Conservation (phyloP, 495 filamentous ascomycete species). For the Pyrenula massariospora region DNA sequence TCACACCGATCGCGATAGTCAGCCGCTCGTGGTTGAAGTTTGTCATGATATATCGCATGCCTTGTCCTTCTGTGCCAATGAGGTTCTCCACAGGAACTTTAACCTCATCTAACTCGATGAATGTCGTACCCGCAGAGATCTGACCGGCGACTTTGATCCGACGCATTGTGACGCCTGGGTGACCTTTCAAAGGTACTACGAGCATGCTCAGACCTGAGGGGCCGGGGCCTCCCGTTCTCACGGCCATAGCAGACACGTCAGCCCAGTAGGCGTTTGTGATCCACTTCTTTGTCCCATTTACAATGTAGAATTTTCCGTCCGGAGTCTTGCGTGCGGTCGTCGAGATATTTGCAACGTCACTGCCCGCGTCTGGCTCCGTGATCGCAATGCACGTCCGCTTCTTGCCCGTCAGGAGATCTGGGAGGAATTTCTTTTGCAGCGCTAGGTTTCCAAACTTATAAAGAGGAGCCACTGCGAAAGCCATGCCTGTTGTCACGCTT, state of each 20-base stretch:
- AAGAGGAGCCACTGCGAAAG: conserved; percentile 60
- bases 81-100: conserved; percentile 57
- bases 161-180: conserved; percentile 54
- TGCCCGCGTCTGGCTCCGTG: conserved; percentile 62
- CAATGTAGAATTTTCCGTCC: conserved; percentile 55
- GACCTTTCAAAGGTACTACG: conserved; percentile 51
- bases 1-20: conserved; percentile 49
- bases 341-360: conserved; percentile 58
- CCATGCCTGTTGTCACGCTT: conserved; percentile 54
- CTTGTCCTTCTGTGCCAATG: conserved; percentile 56
- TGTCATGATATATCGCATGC: conserved; percentile 69
- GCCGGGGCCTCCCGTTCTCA: conserved; percentile 56
- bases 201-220: conserved; percentile 50
- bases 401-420: conserved; percentile 52
- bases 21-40: conserved; percentile 80
- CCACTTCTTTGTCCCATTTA: conserved; percentile 77
- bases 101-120: conserved; percentile 66
- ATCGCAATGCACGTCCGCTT: conserved; percentile 65
- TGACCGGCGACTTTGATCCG: conserved; percentile 50
- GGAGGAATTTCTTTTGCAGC: conserved; percentile 52
- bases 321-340: conserved; percentile 52
- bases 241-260: conserved; percentile 60
- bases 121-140: conserved; percentile 55
- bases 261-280: conserved; percentile 73
- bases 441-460: conserved; percentile 50